These are phyloP conservation scores for Lentinula sp. DNA, from an alignment of 768 basidiomycete species.

Conservation along the genomic window DNA sequence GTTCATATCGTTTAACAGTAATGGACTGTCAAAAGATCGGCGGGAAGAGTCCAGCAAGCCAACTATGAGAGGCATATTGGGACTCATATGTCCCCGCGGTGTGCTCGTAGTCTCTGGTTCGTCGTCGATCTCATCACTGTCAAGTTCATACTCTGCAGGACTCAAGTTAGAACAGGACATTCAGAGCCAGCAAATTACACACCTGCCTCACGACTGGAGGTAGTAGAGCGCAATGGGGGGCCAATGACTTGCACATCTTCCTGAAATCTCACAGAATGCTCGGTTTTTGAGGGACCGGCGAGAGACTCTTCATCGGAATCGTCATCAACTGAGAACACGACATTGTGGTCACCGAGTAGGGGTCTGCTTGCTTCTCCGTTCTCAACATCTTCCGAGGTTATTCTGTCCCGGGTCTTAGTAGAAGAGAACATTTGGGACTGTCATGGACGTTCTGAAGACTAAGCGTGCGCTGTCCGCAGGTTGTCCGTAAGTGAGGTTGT, in stretches of 20 bases:
- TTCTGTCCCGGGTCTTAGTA: neutral
- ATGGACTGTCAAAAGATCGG: constrained; percentile 49
- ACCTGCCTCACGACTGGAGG: constrained; percentile 78
- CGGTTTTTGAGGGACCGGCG: constrained; percentile 26
- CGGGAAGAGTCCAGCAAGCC: constrained; percentile 70
- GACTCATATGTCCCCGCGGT: constrained; percentile 38
- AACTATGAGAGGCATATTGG: constrained; percentile 70
- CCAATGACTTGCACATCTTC: constrained; percentile 67
- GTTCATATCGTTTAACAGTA: constrained; percentile 36
- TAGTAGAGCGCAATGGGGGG: constrained; percentile 65
- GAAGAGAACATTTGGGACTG: constrained; percentile 2
- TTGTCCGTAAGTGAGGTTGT: too few relatives aligned
- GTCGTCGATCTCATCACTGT: constrained; percentile 77
- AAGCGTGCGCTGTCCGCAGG: neutral
- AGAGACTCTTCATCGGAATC: constrained; percentile 39
- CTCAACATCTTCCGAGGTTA: neutral
- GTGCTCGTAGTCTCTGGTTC: constrained; percentile 11
- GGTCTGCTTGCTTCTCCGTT: constrained; percentile 47
- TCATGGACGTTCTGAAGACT: neutral
- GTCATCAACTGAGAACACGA: constrained; percentile 51
- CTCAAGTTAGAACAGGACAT: constrained; percentile 7
- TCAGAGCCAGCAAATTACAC: constrained; percentile 30
- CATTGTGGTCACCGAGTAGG: constrained; percentile 38
- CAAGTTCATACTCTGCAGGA: constrained; percentile 71
- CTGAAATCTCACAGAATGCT: constrained; percentile 55